Conservation (phyloP, 2,329 filamentous ascomycete species). For the Hortaea werneckii region DNA sequence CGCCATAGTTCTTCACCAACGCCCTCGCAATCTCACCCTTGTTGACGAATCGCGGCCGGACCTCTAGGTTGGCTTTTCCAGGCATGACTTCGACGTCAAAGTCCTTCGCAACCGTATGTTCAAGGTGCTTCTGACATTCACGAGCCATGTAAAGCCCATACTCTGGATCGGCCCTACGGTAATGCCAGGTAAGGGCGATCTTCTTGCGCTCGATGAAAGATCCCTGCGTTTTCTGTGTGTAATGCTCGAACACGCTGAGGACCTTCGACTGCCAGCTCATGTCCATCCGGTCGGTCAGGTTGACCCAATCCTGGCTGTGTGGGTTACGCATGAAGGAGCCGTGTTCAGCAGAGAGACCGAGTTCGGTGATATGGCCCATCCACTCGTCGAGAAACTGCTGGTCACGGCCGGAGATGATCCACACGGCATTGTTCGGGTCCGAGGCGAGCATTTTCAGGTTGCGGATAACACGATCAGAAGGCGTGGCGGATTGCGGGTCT, state of each 20-base stretch:
- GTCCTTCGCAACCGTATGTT: conserved; percentile 61
- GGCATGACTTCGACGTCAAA: conserved; percentile 96
- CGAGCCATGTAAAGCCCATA: conserved; percentile 69
- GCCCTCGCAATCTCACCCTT: conserved; percentile 91
- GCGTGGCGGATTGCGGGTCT: conserved; percentile 80
- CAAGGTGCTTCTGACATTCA: conserved; percentile 73
- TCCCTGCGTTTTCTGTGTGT: conserved; percentile 79
- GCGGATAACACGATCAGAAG: conserved; percentile 70
- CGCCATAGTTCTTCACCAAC: conserved; percentile 63
- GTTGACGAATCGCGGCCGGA: conserved; percentile 94
- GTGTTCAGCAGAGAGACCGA: conserved; percentile 95
- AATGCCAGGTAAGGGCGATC: conserved; percentile 94
- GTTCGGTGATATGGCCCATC: conserved; percentile 77
- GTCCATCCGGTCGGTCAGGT: conserved; percentile 73
- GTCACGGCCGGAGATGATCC: conserved; percentile 95
- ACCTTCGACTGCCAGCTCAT: conserved; percentile 92
- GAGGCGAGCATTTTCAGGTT: conserved; percentile 70
- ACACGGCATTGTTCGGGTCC: conserved; percentile 78
- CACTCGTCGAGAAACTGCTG: conserved; percentile 84
- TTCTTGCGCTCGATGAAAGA: conserved; percentile 92
- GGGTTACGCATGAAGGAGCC: conserved; percentile 89
- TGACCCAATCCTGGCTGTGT: conserved; percentile 68
- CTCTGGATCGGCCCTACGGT: conserved; percentile 80
- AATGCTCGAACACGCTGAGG: conserved; percentile 73
- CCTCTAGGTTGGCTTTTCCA: conserved; percentile 93